Evolutionary conservation across 176 grass and related monocot species (phyloP), one percentile per base, ranked within the genome.

Genomic region (Aegilops tauschii): DNA sequence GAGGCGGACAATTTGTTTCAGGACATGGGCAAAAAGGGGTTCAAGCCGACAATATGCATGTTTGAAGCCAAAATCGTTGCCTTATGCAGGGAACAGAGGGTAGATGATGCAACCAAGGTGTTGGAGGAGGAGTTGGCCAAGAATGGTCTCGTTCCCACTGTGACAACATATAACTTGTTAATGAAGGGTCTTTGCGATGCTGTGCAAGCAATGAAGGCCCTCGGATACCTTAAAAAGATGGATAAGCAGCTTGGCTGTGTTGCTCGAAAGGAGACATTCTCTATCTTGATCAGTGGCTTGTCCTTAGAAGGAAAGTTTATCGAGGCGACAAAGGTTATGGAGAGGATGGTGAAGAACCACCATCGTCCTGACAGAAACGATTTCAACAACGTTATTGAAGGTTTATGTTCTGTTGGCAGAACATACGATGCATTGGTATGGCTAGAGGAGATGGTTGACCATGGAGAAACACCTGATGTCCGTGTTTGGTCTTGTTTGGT

Each of bases 381-480:
- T 25, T 98, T 98, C 65, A 29, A 18, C 67, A 69, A 54, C 82
- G 45, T 98, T 30, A 91, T 94, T 83, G 65, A 70, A 72, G 93
- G 93, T 30, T 91, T 98, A 69, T 95, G 91, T 89, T 82, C 76
- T 25, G 36, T 80, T 71, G 82, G 84, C 32, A 83, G 81, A 87
- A 85, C 83, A 68, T 98, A 92, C 21, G 96, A 98, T 84, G 91
- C 93, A n/a, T 36, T 93, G 50, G 17, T 95, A 12, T 95, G 96
- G 93, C 76, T 98, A 16, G 91, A 95, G 88, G 96, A 98, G 84
- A 98, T 95, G 96, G 80, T 93, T 54, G 69, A 83, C 50, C 89
- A 90, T 84, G 96, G 93, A 29, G 83, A 89, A 73, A 86, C 68
- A 85, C 96, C 93, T 1, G 83, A 87, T 0, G 5, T 27, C 81